Conservation (phyloP, 2,329 filamentous ascomycete genomes). For the Catunica adiposa region DNA sequence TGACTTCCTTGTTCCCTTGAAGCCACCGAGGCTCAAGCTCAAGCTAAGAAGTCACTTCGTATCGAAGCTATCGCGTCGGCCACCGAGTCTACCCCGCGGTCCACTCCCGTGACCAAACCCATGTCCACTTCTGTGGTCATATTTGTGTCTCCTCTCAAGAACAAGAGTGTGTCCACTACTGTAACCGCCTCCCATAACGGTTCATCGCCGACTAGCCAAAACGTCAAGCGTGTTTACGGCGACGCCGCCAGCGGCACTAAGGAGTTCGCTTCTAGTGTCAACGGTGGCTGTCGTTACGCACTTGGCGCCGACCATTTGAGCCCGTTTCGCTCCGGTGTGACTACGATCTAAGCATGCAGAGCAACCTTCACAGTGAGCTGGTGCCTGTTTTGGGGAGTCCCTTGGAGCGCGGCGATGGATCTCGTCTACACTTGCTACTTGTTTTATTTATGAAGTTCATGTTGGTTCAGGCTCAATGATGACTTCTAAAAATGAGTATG, state of each 20-base stretch:
- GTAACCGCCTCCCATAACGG: conserved; percentile 14
- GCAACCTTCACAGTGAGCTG: conserved; percentile 3
- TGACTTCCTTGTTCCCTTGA: conserved; percentile 83
- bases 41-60: conserved; percentile 31
- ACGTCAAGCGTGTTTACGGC: conserved; percentile 19
- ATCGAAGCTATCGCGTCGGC: conserved; percentile 24
- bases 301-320: conserved; percentile 38
- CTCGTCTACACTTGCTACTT: not conserved
- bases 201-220: conserved; percentile 29
- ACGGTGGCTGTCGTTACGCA: conserved; percentile 31
- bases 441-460: not conserved
- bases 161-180: not conserved
- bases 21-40: conserved; percentile 67
- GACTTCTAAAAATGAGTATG: too few species aligned
- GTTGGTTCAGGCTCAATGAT: not conserved
- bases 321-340: conserved; percentile 53
- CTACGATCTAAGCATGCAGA: conserved; percentile 34
- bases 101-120: not conserved
- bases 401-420: not conserved
- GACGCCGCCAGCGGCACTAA: conserved; percentile 20
- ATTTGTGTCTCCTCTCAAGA: not conserved
- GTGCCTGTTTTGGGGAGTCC: not conserved
- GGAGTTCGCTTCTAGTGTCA: conserved; percentile 19
- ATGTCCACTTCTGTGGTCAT: not conserved
- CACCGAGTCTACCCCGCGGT: conserved; percentile 23